Conservation (phyloP, 1,139 yeast species). For the Protomyces arabidopsidicola region DNA sequence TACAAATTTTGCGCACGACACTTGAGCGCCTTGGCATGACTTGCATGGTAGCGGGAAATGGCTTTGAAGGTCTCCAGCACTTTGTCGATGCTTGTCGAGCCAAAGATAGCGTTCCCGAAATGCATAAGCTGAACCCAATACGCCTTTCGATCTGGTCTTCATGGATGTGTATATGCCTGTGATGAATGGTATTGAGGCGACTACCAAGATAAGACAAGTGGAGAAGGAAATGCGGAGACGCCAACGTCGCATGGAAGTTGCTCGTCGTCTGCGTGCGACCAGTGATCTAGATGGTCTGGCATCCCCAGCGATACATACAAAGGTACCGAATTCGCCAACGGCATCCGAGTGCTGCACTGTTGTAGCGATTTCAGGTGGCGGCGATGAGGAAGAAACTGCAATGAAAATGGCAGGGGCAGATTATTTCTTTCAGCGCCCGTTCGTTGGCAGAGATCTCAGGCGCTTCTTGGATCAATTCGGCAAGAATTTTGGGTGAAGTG, state of each 20-base stretch:
- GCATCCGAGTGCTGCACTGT: not conserved
- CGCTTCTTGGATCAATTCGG: not conserved
- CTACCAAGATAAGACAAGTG: not conserved
- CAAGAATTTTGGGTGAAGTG: too few species aligned
- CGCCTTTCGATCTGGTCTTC: conserved; percentile 5
- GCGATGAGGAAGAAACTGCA: not conserved
- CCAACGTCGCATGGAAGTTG: too few species aligned
- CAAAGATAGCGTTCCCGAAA: not conserved
- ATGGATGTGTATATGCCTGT: conserved; percentile 18
- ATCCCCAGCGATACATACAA: not conserved
- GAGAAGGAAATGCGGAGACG: conserved; percentile 4
- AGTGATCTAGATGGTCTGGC: not conserved
- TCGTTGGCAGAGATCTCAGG: conserved; percentile 1
- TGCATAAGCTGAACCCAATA: not conserved
- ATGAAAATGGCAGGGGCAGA: conserved; percentile 2
- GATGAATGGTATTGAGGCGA: conserved; percentile 5
- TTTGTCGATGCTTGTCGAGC: not conserved
- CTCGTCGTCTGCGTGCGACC: not conserved
- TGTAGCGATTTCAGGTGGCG: conserved; percentile 10
- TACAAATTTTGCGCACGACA: conserved; percentile 4
- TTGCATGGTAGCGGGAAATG: conserved; percentile 5
- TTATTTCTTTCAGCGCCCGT: conserved; percentile 9
- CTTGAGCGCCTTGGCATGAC: conserved; percentile 11
- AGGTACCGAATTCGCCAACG: too few species aligned
- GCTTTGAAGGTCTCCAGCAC: not conserved